These are phyloP conservation scores for Tetrahymena elliotti DNA, from an alignment of 73 alveolate species.

Conservation along the genomic window DNA sequence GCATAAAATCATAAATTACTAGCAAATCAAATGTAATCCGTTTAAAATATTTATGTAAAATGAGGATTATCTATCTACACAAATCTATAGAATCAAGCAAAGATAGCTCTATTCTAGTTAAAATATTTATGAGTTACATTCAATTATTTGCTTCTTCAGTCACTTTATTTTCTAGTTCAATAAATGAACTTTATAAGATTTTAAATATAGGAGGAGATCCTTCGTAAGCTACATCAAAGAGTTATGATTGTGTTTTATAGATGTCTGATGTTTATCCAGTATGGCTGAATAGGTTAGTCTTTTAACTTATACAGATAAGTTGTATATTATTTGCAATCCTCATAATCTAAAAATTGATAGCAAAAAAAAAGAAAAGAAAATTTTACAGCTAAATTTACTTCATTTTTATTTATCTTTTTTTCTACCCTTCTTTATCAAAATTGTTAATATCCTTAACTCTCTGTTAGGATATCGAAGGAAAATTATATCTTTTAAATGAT, in stretches of 20 bases:
- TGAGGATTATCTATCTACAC: background rate
- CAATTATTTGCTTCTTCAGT: background rate
- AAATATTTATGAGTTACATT: background rate
- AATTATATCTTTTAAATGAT: background rate
- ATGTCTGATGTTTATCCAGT: background rate
- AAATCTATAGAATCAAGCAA: background rate
- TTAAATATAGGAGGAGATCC: background rate
- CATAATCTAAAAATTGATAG: background rate
- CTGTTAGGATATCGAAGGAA: background rate
- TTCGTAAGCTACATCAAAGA: background rate
- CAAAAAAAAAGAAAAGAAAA: background rate
- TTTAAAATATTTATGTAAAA: background rate
- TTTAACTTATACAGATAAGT: background rate
- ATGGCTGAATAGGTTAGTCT: background rate
- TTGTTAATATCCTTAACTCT: background rate
- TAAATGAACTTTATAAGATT: background rate
- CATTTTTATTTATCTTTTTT: background rate
- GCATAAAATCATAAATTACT: background rate
- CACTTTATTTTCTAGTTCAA: background rate
- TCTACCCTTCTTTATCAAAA: background rate
- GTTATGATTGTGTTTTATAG: background rate
- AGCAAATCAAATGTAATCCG: background rate
- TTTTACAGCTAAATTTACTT: background rate
- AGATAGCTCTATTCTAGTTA: background rate
- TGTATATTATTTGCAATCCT: background rate